Percentiles rank a stretch among this genome's conserved stretches.
These are phyloP conservation scores for Aspergillus japonicus DNA, from an alignment of 2,329 filamentous ascomycete genomes.

Conservation along the genomic window DNA sequence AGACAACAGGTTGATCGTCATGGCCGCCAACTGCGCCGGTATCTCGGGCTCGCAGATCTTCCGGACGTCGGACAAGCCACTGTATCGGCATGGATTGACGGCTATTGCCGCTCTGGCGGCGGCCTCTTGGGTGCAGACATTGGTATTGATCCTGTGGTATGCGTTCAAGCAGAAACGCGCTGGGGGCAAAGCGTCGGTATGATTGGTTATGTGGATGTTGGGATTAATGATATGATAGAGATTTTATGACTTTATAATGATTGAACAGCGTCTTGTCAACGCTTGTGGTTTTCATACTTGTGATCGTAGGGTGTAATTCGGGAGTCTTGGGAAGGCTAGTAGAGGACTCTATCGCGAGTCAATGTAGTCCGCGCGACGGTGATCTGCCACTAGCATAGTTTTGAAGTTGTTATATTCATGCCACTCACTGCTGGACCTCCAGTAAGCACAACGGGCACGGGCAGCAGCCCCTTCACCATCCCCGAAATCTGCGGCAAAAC, in stretches of 20 bases:
- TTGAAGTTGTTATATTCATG: too few species aligned
- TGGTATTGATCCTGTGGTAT: constrained; percentile 22
- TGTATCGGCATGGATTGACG: constrained; percentile 28
- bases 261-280: too few species aligned
- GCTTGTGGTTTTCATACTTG: too few species aligned
- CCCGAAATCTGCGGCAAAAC: too few species aligned
- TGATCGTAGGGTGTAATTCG: too few species aligned
- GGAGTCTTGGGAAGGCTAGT: too few species aligned
- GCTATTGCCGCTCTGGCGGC: constrained; percentile 26
- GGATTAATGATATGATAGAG: not conserved
- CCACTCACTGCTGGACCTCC: too few species aligned
- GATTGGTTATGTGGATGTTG: not conserved
- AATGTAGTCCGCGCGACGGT: too few species aligned
- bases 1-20: constrained; percentile 47
- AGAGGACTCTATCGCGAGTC: too few species aligned
- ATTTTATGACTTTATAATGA: not conserved
- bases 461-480: too few species aligned
- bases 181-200: not conserved
- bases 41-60: constrained; percentile 64
- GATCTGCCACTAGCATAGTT: too few species aligned
- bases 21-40: constrained; percentile 62
- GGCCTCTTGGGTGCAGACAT: constrained; percentile 23
- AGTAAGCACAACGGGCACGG: too few species aligned
- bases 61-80: constrained; percentile 33
- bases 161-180: not conserved